These are phyloP conservation scores for Auricularia cornea DNA, from an alignment of 768 basidiomycete genomes.

Conservation along the genomic window DNA sequence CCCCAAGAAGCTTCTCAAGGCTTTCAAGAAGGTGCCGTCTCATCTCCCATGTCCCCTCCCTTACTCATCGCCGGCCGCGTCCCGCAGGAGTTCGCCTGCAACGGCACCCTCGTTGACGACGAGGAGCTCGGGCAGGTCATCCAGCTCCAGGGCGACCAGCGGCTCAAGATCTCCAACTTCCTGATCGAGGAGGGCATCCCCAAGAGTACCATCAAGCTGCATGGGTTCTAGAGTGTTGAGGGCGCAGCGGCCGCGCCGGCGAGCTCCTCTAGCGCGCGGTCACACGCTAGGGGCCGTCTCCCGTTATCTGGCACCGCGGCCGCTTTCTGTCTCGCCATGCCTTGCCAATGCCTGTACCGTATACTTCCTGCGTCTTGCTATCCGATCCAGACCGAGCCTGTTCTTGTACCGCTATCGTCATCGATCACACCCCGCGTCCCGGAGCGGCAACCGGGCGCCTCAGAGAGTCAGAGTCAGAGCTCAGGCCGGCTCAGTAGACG, in stretches of 20 bases:
- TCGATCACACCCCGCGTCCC: too few relatives aligned
- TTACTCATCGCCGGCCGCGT: background rate
- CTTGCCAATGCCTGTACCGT: background rate
- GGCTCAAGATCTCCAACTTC: constrained; percentile 82
- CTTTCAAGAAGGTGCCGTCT: constrained; percentile 84
- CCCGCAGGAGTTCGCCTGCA: constrained; percentile 90
- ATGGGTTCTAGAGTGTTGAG: constrained; percentile 59
- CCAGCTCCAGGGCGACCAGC: constrained; percentile 97
- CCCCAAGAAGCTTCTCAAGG: constrained; percentile 95
- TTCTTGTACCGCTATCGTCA: background rate
- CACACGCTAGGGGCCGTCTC: background rate
- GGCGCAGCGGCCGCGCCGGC: background rate
- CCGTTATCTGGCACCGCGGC: background rate
- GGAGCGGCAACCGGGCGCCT: too few relatives aligned
- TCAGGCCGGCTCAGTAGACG: constrained; percentile 39
- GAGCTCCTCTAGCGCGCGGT: background rate
- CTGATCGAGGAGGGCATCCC: constrained; percentile 75
- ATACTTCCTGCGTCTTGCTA: background rate
- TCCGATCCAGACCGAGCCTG: background rate
- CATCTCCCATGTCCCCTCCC: background rate
- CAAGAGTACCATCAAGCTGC: constrained; percentile 72
- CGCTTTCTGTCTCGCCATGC: background rate
- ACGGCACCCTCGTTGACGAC: constrained; percentile 93
- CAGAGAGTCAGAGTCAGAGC: too few relatives aligned
- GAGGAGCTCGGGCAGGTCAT: constrained; percentile 95